Evolutionary conservation across 306 rosid species (phyloP).

Genomic region (Albizia julibrissin): DNA sequence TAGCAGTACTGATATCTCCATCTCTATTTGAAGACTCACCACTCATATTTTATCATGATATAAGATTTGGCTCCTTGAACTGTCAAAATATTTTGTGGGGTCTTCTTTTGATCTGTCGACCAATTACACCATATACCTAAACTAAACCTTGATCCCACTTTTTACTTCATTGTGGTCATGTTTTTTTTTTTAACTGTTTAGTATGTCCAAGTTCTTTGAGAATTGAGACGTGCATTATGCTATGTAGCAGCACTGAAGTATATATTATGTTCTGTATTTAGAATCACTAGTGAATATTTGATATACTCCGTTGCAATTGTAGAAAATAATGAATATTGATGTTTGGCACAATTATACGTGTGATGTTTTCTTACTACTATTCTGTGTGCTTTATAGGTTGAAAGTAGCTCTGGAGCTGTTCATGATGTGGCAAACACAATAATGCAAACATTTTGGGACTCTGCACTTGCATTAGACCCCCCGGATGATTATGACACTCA

Average conservation of each 20-base stretch:
- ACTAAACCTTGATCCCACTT: constrained; percentile 2
- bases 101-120: neutral
- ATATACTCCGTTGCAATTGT: neutral
- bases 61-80: neutral
- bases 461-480: constrained; percentile 87
- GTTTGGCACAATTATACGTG: constrained; percentile 14
- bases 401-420: constrained; percentile 68
- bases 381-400: constrained; percentile 57
- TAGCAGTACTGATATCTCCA: constrained; percentile 20
- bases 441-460: constrained; percentile 99
- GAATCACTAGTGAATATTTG: neutral
- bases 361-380: constrained; percentile 14
- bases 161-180: constrained; percentile 10
- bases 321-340: neutral
- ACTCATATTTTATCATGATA: constrained; percentile 19
- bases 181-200: constrained; percentile 13
- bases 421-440: constrained; percentile 78
- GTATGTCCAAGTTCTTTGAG: neutral
- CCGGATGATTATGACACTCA: constrained; percentile 83
- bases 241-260: neutral
- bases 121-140: neutral
- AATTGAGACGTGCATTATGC: neutral
- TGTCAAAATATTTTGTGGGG: neutral
- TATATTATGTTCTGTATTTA: constrained; percentile 8
- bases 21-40: constrained; percentile 17